A percentile compares a stretch with the other conserved stretches of the same genome.
phyloP scores from a whole-genome alignment of 345 rosid genomes.

The Salix arbutifolia region DNA sequence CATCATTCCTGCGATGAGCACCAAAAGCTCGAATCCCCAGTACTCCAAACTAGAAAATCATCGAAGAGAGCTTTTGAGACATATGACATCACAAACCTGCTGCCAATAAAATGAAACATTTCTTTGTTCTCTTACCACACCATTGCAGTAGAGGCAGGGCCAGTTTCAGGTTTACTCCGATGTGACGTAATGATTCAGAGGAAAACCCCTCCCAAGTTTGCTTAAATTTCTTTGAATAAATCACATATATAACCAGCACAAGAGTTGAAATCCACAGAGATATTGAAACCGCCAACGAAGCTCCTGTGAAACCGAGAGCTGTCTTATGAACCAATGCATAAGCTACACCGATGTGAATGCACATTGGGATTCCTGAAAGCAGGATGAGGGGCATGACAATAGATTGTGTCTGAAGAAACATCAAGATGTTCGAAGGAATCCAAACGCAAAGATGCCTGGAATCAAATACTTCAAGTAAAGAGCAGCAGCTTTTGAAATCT shows the following conservation, averaged over 20 bases:
- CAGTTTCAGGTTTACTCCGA: constrained; percentile 36
- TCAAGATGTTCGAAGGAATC: constrained; percentile 58
- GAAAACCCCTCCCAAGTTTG: constrained; percentile 65
- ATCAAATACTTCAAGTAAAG: constrained; percentile 54
- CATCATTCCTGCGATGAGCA: constrained; percentile 70
- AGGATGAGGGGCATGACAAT: constrained; percentile 42
- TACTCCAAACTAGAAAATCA: constrained; percentile 49
- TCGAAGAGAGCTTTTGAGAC: not conserved
- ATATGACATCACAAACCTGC: not conserved
- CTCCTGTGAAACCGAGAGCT: constrained; percentile 54
- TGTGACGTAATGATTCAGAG: constrained; percentile 28
- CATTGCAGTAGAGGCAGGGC: constrained; percentile 76
- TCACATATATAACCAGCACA: constrained; percentile 42
- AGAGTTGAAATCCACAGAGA: constrained; percentile 57
- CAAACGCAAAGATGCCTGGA: constrained; percentile 61
- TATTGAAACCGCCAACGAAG: constrained; percentile 65
- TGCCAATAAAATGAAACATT: not conserved
- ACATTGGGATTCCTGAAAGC: constrained; percentile 41
- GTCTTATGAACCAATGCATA: constrained; percentile 43
- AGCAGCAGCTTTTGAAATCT: constrained; percentile 51
- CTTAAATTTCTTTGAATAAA: constrained; percentile 32
- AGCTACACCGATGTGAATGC: constrained; percentile 41
- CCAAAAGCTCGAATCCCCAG: constrained; percentile 82
- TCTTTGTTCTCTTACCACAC: constrained; percentile 44
- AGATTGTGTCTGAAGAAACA: constrained; percentile 78